A percentile compares a stretch with the other conserved stretches of the same genome.
phyloP scores from a whole-genome alignment of 202 grass and related monocot species.

The Panicum hallii region DNA sequence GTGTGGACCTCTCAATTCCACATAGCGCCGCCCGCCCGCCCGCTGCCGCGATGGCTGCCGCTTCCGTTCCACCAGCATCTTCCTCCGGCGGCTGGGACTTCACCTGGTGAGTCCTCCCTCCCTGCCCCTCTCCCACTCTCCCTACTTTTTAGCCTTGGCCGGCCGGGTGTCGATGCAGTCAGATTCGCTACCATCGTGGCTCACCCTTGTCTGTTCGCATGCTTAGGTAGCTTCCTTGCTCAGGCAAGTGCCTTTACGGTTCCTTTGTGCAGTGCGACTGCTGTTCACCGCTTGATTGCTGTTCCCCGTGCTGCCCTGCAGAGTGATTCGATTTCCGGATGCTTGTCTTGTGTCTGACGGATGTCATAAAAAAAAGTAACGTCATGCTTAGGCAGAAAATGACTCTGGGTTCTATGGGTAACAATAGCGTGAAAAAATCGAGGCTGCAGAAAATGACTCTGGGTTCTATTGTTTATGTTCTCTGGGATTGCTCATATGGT shows the following conservation, averaged over 20 bases:
- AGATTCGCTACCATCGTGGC: not conserved
- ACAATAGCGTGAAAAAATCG: not conserved
- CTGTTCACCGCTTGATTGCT: not conserved
- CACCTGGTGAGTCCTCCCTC: conserved; percentile 43
- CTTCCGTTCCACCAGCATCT: not conserved
- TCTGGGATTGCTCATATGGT: no score
- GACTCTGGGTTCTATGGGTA: not conserved
- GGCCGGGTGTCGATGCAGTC: not conserved
- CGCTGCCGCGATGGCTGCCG: conserved; percentile 17
- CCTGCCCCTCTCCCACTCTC: not conserved
- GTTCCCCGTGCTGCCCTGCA: not conserved
- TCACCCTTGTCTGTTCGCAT: not conserved
- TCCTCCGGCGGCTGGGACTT: conserved; percentile 29
- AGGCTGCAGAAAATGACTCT: no score
- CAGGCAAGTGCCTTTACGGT: not conserved
- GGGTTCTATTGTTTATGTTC: not conserved
- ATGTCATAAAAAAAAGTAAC: conserved; percentile 17
- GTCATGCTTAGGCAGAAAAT: not conserved
- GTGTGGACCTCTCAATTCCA: not conserved
- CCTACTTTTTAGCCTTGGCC: not conserved
- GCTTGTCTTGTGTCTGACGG: conserved; percentile 20
- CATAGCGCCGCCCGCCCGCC: not conserved
- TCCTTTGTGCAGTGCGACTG: not conserved
- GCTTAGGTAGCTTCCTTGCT: not conserved
- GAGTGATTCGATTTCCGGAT: not conserved